Base-by-base conservation (phyloP, 805 yeast genomes). In the Saccharomyces mikatae region DNA sequence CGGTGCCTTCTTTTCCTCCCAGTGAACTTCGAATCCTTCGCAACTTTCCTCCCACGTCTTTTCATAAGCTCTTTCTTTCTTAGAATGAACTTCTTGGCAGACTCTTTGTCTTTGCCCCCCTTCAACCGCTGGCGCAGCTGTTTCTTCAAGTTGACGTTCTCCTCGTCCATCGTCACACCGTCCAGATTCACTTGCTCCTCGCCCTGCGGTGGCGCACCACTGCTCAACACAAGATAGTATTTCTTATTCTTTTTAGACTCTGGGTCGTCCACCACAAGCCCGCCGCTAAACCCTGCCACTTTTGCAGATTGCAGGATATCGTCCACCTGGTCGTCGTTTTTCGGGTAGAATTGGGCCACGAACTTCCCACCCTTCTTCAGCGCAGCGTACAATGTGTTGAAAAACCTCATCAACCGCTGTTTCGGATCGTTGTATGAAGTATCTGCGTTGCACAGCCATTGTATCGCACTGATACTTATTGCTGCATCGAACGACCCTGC, bases 401-500 rank as follows among this genome's bases (percentile, higher is more conserved):
- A 94, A 65, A 94, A 94, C 49, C 87, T 75, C 71, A 84, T 74
- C 53, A 89, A 72, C 70, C 99, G 81, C 64, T 79, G 80, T 66
- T 86, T 85, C 24, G 99, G 99, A 65, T 91, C 96, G 52, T 83
- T 84, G 44, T 78, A 76, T 2, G 89, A 71, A 5, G 89, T 79
- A 69, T 94, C 99, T 2, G 98, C 98, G 69, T 94, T 94, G 75
- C 97, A 91, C 46, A 94, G 80, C 99, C 99, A 94, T 71, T 94
- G 99, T 51, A 94, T 90, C 11, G 95, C 99, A 36, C 96, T 86
- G 58, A 94, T 89, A 27, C 95, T 86, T 31, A 94, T 88, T 1
- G 96, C 98, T 1, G 97, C 97, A 70, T 94, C 99, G 69, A 92
- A 94, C 0, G 96, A 79, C 51, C 99, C 99, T 2, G 98, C 89